These are phyloP conservation scores for Penicillium cataractarum DNA, from an alignment of 495 filamentous ascomycete genomes.

Conservation along the genomic window DNA sequence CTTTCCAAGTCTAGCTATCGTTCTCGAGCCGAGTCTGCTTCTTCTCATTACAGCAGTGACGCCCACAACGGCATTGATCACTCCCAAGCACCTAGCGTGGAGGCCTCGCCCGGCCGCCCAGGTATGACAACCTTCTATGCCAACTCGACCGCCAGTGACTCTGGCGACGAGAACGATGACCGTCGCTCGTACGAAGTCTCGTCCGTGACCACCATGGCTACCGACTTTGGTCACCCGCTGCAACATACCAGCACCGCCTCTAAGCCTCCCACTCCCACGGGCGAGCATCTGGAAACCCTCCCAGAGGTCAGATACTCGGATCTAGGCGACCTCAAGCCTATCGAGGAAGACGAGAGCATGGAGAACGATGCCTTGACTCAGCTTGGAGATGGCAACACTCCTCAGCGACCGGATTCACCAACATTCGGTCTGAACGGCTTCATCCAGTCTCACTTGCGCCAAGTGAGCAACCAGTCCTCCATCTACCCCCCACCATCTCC, in stretches of 20 bases:
- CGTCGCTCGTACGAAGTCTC: conserved; percentile 27
- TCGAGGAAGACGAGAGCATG: conserved; percentile 38
- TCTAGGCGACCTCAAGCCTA: conserved; percentile 47
- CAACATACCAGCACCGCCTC: conserved; percentile 31
- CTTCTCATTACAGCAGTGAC: conserved; percentile 49
- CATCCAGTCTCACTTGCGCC: conserved; percentile 78
- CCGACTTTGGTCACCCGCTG: conserved; percentile 38
- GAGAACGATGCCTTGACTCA: conserved; percentile 3
- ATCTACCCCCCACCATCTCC: conserved; percentile 62
- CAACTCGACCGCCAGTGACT: conserved; percentile 48
- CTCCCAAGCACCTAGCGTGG: conserved; percentile 30
- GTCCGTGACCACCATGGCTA: conserved; percentile 31
- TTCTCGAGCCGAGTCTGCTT: conserved; percentile 50
- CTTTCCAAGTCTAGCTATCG: conserved; percentile 47
- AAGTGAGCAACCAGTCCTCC: conserved; percentile 79
- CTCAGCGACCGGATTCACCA: conserved; percentile 71
- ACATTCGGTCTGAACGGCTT: conserved; percentile 72
- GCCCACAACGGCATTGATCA: conserved; percentile 32
- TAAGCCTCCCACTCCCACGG: conserved; percentile 34
- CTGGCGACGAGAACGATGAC: conserved; percentile 43
- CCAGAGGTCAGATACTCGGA: conserved; percentile 50
- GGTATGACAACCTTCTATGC: conserved; percentile 47
- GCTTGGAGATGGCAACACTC: conserved; percentile 20
- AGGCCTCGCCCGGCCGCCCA: conserved; percentile 36
- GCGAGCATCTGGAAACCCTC: conserved; percentile 36